These are phyloP conservation scores for Colletotrichum sp. DNA, from an alignment of 2,329 filamentous ascomycete genomes.

Conservation along the genomic window DNA sequence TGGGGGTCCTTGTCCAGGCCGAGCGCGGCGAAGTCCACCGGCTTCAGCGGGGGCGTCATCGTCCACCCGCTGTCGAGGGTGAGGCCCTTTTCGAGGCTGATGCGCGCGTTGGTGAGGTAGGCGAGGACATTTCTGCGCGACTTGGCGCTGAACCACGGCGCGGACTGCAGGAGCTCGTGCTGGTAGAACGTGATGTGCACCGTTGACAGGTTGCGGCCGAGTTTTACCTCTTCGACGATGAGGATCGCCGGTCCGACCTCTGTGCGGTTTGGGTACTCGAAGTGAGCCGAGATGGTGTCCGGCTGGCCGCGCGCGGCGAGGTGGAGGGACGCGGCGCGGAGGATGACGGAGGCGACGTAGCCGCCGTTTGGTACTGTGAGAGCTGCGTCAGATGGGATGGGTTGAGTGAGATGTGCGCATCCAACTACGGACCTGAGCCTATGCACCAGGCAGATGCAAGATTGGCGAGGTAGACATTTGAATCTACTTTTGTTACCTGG, in stretches of 20 bases:
- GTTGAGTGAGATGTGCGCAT: neutral
- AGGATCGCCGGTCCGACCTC: slow-evolving; percentile 41
- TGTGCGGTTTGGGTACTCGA: slow-evolving; percentile 46
- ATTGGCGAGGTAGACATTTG: slow-evolving; percentile 26
- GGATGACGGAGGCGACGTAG: slow-evolving; percentile 47
- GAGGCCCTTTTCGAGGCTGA: slow-evolving; percentile 36
- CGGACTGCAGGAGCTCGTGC: slow-evolving; percentile 31
- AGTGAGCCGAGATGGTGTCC: slow-evolving; percentile 43
- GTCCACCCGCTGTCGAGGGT: slow-evolving; percentile 12
- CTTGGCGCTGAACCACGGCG: slow-evolving; percentile 38
- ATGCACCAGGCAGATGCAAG: slow-evolving; percentile 28
- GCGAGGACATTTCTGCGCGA: slow-evolving; percentile 36
- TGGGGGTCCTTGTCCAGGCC: slow-evolving; percentile 27
- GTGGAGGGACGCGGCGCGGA: slow-evolving; percentile 39
- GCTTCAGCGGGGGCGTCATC: slow-evolving; percentile 21
- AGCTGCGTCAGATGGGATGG: neutral
- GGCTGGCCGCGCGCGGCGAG: slow-evolving; percentile 37
- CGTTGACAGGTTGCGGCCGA: slow-evolving; percentile 44
- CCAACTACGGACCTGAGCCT: slow-evolving; percentile 23
- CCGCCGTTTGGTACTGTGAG: slow-evolving; percentile 49
- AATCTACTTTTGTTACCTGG: slow-evolving; percentile 23
- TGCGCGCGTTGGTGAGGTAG: slow-evolving; percentile 44
- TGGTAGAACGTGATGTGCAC: slow-evolving; percentile 49
- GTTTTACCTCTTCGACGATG: slow-evolving; percentile 45
- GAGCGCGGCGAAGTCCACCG: slow-evolving; percentile 30